phyloP scores from a whole-genome alignment of 2,329 filamentous ascomycete genomes.

The Hymenoscyphus linearis region DNA sequence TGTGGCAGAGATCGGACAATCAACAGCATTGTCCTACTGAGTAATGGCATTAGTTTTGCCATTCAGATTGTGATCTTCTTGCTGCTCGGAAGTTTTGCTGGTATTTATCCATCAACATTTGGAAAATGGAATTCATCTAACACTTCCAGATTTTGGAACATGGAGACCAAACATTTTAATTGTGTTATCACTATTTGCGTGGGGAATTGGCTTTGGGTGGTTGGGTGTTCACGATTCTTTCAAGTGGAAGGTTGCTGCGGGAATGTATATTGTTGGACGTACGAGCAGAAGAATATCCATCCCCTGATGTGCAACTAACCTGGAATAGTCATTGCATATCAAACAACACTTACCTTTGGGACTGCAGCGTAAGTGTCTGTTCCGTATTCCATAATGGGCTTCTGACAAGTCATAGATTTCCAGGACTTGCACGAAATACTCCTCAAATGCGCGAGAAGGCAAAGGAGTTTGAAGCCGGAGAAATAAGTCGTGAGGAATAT shows the following conservation, averaged over 20 bases:
- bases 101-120: neutral
- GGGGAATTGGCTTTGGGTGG: conserved; percentile 61
- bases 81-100: conserved; percentile 40
- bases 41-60: conserved; percentile 64
- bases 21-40: conserved; percentile 59
- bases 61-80: conserved; percentile 53
- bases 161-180: conserved; percentile 60
- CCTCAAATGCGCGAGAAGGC: conserved; percentile 44
- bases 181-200: conserved; percentile 54
- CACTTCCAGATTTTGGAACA: conserved; percentile 58
- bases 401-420: conserved; percentile 36
- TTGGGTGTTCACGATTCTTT: conserved; percentile 55
- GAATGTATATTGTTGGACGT: conserved; percentile 57
- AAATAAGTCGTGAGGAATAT: conserved; percentile 54
- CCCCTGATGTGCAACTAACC: conserved; percentile 1
- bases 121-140: conserved; percentile 12
- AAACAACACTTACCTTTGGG: conserved; percentile 64
- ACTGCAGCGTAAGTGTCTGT: conserved; percentile 44
- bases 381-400: neutral
- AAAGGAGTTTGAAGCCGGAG: conserved; percentile 43
- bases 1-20: conserved; percentile 44
- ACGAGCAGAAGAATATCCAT: conserved; percentile 5
- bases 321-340: conserved; percentile 48
- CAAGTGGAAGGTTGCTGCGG: conserved; percentile 56
- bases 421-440: conserved; percentile 51